Conservation (phyloP, 768 basidiomycete genomes). For the Lanmaoa rubissima region DNA sequence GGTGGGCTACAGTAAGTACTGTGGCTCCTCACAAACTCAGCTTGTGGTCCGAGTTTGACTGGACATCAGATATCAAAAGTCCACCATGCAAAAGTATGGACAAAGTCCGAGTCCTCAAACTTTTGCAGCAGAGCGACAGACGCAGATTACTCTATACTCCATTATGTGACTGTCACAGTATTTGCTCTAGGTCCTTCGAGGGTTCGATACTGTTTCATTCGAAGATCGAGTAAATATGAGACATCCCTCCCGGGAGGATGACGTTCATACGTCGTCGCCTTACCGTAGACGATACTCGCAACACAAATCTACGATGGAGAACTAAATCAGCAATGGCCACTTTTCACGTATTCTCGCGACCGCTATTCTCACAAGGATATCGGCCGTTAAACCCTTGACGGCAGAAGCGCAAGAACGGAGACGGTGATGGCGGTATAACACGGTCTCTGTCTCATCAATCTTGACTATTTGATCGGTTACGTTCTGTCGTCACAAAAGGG, state of each 20-base stretch:
- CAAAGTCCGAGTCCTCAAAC: neutral
- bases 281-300: constrained; percentile 64
- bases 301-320: constrained; percentile 34
- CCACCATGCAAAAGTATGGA: neutral
- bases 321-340: neutral
- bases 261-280: constrained; percentile 49
- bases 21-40: neutral
- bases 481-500: constrained; percentile 40
- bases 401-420: constrained; percentile 77
- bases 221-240: constrained; percentile 28
- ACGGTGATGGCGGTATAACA: constrained; percentile 77
- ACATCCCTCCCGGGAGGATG: constrained; percentile 53
- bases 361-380: constrained; percentile 63
- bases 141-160: no score
- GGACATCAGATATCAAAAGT: neutral
- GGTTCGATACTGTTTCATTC: constrained; percentile 23
- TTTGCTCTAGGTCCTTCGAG: constrained; percentile 4
- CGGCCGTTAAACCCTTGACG: constrained; percentile 80
- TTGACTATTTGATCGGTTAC: constrained; percentile 45
- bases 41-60: neutral
- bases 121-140: neutral
- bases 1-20: neutral
- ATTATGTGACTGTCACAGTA: constrained; percentile 2
- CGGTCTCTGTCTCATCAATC: constrained; percentile 46
- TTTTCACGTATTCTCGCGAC: neutral